Evolutionary conservation across 2,329 filamentous ascomycete species (phyloP), one percentile per base, ranked within the genome.

Genomic region (Botrytis sinoallii): DNA sequence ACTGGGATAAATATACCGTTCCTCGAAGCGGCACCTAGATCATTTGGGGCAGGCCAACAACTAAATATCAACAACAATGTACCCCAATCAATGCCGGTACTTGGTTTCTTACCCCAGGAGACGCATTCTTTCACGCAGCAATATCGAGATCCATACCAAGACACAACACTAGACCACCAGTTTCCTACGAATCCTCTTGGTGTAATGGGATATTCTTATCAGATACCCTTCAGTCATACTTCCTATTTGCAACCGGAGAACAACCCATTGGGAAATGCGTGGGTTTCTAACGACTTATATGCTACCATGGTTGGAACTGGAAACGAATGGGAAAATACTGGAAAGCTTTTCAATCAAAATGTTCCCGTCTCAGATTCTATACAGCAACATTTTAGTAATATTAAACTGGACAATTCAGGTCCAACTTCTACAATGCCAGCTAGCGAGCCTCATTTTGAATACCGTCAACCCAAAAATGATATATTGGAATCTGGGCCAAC

Each of bases 211-310:
- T 48, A 68, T 35, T 44, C 70, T 5, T 42, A 42, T 32, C 55
- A 57, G 7, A 40, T 59, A n/a, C 48, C 35, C 8, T 68, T 64
- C 42, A 66, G 35, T 20, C 55, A 68, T 29, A 32, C 32, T 29
- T 29, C 70, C 14, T 46, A 60, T 46, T 35, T 60, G 32, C 74
- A 75, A 22, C 70, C 75, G 12, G 73, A 74, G 38, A 46, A 71
- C 10, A 66, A 29, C 4, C 64, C 68, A 18, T 38, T 68, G 12
- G 70, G 52, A 9, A 74, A 76, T 68, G 74, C 77, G 4, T 77
- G 77, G 77, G 78, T 77, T 35, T 78, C 77, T 3, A 74, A 75
- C 40, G 77, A 79, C 44, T 77, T 79, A 57, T 78, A 79, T n/a
- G 75, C 75, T 20, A 77, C 77, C 0, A 76, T 79, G 75, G 65